Percentiles rank a stretch among this genome's conserved stretches.
phyloP scores from a whole-genome alignment of 2,329 filamentous ascomycete genomes.

The Scytalidium sp. region DNA sequence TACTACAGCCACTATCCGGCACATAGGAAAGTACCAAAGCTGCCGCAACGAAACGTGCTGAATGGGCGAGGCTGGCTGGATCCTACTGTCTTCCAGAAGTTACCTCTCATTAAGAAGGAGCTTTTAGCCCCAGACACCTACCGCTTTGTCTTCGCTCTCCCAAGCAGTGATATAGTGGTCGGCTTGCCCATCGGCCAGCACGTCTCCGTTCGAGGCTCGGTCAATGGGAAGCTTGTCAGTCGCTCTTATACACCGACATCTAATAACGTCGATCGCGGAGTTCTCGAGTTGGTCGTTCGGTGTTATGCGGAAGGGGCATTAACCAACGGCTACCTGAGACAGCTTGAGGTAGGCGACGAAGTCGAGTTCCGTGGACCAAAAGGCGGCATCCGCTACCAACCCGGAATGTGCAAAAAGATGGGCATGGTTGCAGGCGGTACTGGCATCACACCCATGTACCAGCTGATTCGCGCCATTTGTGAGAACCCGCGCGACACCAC shows the following conservation, averaged over 20 bases:
- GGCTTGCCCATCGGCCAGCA: slow-evolving; percentile 41
- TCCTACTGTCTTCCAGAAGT: slow-evolving; percentile 14
- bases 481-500: slow-evolving; percentile 58
- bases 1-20: too few relatives aligned
- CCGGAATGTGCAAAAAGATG: slow-evolving; percentile 39
- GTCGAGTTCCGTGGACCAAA: slow-evolving; percentile 54
- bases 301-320: slow-evolving; percentile 48
- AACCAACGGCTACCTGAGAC: slow-evolving; percentile 47
- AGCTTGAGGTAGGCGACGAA: slow-evolving; percentile 44
- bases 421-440: slow-evolving; percentile 55
- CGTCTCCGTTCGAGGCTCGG: slow-evolving; percentile 31
- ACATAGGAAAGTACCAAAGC: too few relatives aligned
- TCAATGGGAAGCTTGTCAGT: slow-evolving; percentile 30
- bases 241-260: slow-evolving; percentile 43
- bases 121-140: slow-evolving; percentile 13
- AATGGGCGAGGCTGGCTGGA: neutral
- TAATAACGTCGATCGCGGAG: slow-evolving; percentile 46
- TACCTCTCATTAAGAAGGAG: slow-evolving; percentile 16
- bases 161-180: slow-evolving; percentile 24
- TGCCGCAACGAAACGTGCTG: too few relatives aligned
- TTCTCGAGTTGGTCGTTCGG: slow-evolving; percentile 48
- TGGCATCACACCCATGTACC: slow-evolving; percentile 56
- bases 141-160: slow-evolving; percentile 29
- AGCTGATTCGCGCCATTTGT: slow-evolving; percentile 61
- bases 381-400: slow-evolving; percentile 51